phyloP scores from a whole-genome alignment of 306 rosid species.

The Cucurbita maxima region DNA sequence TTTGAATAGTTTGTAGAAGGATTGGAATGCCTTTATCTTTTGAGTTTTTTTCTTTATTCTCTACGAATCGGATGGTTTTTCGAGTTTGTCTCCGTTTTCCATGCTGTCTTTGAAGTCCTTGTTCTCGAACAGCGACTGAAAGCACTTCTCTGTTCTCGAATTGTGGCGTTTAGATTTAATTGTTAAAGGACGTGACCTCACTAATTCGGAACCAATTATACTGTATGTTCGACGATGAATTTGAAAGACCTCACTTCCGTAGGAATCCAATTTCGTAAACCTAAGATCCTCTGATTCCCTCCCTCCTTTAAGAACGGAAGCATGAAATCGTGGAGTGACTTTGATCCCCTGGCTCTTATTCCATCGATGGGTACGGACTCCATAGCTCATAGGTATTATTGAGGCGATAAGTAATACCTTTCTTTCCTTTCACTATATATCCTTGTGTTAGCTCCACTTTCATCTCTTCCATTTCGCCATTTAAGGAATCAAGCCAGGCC shows the following conservation, averaged over 20 bases:
- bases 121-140: background rate
- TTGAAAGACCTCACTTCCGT: background rate
- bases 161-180: background rate
- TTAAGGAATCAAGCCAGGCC: background rate
- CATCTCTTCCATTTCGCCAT: background rate
- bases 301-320: background rate
- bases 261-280: background rate
- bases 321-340: background rate
- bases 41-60: background rate
- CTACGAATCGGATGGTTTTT: background rate
- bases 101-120: background rate
- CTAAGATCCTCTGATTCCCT: background rate
- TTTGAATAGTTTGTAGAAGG: background rate
- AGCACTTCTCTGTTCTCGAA: background rate
- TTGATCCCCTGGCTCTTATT: background rate
- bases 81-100: background rate
- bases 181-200: background rate
- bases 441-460: background rate
- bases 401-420: background rate
- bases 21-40: background rate
- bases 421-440: background rate
- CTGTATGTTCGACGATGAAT: background rate
- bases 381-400: background rate
- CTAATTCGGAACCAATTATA: background rate
- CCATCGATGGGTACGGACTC: background rate